Conservation (phyloP, 2,329 filamentous ascomycete genomes). For the Fusarium goolgardi region DNA sequence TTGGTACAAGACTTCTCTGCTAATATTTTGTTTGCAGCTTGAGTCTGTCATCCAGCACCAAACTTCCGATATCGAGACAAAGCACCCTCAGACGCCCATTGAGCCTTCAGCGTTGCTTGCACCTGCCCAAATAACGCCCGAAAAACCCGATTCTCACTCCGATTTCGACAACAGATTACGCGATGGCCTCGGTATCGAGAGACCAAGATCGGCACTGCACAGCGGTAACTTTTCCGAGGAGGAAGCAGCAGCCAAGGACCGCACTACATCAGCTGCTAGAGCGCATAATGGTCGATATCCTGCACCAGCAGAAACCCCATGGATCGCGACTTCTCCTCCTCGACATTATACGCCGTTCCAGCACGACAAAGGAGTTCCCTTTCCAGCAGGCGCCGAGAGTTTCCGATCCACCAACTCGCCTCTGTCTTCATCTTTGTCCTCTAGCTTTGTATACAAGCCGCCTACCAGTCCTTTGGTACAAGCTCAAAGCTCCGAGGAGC, state of each 20-base stretch:
- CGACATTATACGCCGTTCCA: conserved; percentile 62
- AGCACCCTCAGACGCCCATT: conserved; percentile 50
- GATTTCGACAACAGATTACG: conserved; percentile 57
- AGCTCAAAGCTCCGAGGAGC: conserved; percentile 84
- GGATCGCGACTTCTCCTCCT: conserved; percentile 68
- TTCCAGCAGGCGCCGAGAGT: conserved; percentile 51
- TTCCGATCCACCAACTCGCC: conserved; percentile 66
- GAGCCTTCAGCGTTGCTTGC: conserved; percentile 58
- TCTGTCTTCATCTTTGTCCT: conserved; percentile 77
- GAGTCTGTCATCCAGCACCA: conserved; percentile 52
- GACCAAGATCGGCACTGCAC: conserved; percentile 81
- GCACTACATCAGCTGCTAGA: conserved; percentile 9
- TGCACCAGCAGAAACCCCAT: conserved; percentile 51
- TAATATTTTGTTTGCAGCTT: conserved; percentile 48
- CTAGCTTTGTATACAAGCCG: conserved; percentile 84
- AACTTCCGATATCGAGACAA: conserved; percentile 26
- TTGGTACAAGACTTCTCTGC: conserved; percentile 7
- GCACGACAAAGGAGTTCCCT: conserved; percentile 52
- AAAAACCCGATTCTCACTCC: conserved; percentile 33
- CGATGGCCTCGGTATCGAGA: conserved; percentile 75
- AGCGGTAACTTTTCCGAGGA: conserved; percentile 72
- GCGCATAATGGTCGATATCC: conserved; percentile 20
- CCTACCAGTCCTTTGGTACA: conserved; percentile 94
- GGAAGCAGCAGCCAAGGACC: conserved; percentile 37
- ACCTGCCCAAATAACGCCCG: conserved; percentile 60